phyloP scores from a whole-genome alignment of 2,329 filamentous ascomycete species.

The Cucurbitaria berberidis region DNA sequence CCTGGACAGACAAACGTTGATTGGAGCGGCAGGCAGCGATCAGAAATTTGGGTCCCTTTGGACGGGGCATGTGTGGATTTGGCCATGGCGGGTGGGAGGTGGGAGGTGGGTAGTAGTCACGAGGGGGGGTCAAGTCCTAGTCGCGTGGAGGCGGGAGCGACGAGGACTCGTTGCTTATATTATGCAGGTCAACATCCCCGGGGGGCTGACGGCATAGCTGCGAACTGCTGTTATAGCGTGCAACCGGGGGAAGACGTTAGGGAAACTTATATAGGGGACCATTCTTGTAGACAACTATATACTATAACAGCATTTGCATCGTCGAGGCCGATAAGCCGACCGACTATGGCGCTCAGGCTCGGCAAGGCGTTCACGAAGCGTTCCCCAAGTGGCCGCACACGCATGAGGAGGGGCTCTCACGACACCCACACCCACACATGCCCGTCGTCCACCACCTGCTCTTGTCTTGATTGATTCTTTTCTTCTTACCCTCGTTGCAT shows the following conservation, averaged over 20 bases:
- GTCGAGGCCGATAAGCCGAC: neutral
- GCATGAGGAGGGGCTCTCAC: constrained; percentile 4
- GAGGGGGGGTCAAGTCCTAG: constrained; percentile 12
- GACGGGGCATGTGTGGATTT: constrained; percentile 12
- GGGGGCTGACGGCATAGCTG: constrained; percentile 26
- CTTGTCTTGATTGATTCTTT: no score
- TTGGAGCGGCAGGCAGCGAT: constrained; percentile 9
- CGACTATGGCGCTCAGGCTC: neutral
- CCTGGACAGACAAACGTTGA: constrained; percentile 13
- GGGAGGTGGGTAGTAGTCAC: no score
- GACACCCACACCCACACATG: no score
- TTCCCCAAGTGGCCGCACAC: neutral
- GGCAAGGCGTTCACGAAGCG: neutral
- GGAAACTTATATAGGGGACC: no score
- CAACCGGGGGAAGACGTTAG: no score
- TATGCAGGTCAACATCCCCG: constrained; percentile 42
- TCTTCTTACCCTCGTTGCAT: constrained; percentile 1
- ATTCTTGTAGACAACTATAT: no score
- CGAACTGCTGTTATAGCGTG: constrained; percentile 6
- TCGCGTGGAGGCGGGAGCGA: constrained; percentile 25
- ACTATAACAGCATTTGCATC: no score
- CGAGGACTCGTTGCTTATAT: constrained; percentile 4
- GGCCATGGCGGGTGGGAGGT: constrained; percentile 18
- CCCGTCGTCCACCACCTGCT: neutral
- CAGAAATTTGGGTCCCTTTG: constrained; percentile 3